A percentile compares a stretch with the other conserved stretches of the same genome.
These are phyloP conservation scores for Coprinellus aureogranulatus DNA, from an alignment of 768 basidiomycete genomes.

Conservation along the genomic window DNA sequence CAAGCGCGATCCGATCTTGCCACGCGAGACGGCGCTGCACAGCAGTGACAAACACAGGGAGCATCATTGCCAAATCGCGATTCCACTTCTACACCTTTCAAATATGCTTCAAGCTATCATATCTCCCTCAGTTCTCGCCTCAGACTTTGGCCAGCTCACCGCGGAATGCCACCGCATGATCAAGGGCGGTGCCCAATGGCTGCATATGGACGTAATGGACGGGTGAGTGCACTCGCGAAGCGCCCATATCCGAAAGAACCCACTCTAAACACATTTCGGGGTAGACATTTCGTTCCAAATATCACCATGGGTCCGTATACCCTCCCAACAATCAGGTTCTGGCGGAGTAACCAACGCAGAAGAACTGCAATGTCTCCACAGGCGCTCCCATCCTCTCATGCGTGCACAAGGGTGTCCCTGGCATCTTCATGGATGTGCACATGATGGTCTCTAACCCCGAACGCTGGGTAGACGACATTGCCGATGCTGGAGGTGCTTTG, in stretches of 20 bases:
- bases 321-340: background rate
- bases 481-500: constrained; percentile 89
- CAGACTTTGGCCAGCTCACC: constrained; percentile 92
- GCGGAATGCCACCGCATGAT: constrained; percentile 98
- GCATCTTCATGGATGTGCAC: constrained; percentile 99
- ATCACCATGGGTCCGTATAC: constrained; percentile 84
- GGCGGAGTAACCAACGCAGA: background rate
- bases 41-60: background rate
- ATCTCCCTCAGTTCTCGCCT: constrained; percentile 94
- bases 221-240: constrained; percentile 57
- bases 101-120: constrained; percentile 88
- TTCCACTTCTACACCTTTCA: constrained; percentile 2
- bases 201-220: constrained; percentile 99
- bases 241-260: background rate
- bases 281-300: constrained; percentile 95
- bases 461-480: constrained; percentile 96
- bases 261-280: constrained; percentile 10
- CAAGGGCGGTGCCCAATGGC: constrained; percentile 91
- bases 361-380: constrained; percentile 23
- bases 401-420: constrained; percentile 83
- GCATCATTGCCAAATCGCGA: constrained; percentile 1
- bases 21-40: background rate
- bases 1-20: no score
- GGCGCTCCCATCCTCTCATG: constrained; percentile 87
- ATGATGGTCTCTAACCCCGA: constrained; percentile 99